These are phyloP conservation scores for Trifolium fragiferum DNA, from an alignment of 306 rosid species.

Conservation along the genomic window DNA sequence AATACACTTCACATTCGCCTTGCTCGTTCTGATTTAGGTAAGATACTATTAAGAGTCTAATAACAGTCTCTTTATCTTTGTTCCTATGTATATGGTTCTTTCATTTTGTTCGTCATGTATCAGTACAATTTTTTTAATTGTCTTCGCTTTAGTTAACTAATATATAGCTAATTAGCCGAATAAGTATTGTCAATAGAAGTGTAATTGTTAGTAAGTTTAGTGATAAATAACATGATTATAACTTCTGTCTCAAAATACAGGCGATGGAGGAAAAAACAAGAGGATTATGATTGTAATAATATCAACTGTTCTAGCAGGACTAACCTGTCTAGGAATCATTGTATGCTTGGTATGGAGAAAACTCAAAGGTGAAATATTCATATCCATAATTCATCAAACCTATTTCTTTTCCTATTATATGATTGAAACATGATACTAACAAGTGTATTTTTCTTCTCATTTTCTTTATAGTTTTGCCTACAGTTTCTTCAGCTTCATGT, in stretches of 20 bases:
- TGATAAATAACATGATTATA: background rate
- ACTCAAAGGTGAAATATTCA: conserved; percentile 56
- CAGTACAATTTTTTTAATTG: conserved; percentile 3
- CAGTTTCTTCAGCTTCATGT: conserved; percentile 51
- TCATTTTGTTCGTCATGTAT: conserved; percentile 11
- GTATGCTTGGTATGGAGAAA: conserved; percentile 56
- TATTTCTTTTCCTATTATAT: background rate
- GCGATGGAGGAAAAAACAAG: conserved; percentile 44
- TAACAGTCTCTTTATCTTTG: conserved; percentile 9
- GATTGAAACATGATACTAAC: conserved; percentile 27
- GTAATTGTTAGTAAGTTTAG: background rate
- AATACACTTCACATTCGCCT: conserved; percentile 58
- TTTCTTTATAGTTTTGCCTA: conserved; percentile 46
- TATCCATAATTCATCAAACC: conserved; percentile 14
- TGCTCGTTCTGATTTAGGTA: conserved; percentile 65
- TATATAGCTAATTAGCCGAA: background rate
- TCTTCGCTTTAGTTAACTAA: background rate
- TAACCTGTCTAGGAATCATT: conserved; percentile 49
- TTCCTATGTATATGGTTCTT: background rate
- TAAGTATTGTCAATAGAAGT: background rate
- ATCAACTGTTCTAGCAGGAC: conserved; percentile 50
- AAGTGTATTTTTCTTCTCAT: background rate
- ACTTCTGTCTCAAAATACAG: conserved; percentile 46
- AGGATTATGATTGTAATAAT: conserved; percentile 44
- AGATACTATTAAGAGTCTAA: background rate